Evolutionary conservation across 257 asterid species (phyloP), one percentile per base, ranked within the genome.

Genomic region (Gentiana dahurica): DNA sequence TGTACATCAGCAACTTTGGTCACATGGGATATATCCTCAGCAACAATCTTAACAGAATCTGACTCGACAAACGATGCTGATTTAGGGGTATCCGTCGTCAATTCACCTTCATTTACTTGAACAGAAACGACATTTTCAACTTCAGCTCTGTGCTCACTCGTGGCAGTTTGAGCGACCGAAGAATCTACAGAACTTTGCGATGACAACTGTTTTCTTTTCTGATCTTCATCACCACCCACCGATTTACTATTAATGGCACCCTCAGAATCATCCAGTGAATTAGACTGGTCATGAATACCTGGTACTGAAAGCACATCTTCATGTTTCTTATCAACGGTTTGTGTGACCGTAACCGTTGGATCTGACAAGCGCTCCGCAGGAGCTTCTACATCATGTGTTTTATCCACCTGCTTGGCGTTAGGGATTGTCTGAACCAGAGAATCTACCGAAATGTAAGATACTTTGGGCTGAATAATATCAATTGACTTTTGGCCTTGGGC

Each of bases 401-500:
- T 10, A 41, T 41, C 9, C 6, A 41, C 46, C 9, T 41, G 46
- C 46, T 41, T 41, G 8, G 46, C 46, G 46, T 41, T 10, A 41
- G 24, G 24, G 24, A 0, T 24, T 24, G 24, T 24, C 24, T 24
- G 24, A 24, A 24, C 24, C 24, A 39, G 13, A 52, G 69, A 48
- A 58, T 33, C 63, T 39, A 32, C 15, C 58, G 12, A 13, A 48
- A 65, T 51, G 43, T 59, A 53, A 67, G 64, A 51, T 55, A 48
- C 50, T 56, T 51, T 72, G 6, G 59, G 50, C 57, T 51, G 61
- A 53, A 34, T n/a, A 13, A 24, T 36, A 38, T 60, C 34, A 11
- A 33, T 49, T 51, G 57, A 45, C 51, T 52, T 63, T 36, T 53
- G 61, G 58, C 60, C 61, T 59, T 59, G 62, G 55, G 49, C 47